Evolutionary conservation across 768 basidiomycete species (phyloP).

Genomic region (Glaciozyma antarctica): DNA sequence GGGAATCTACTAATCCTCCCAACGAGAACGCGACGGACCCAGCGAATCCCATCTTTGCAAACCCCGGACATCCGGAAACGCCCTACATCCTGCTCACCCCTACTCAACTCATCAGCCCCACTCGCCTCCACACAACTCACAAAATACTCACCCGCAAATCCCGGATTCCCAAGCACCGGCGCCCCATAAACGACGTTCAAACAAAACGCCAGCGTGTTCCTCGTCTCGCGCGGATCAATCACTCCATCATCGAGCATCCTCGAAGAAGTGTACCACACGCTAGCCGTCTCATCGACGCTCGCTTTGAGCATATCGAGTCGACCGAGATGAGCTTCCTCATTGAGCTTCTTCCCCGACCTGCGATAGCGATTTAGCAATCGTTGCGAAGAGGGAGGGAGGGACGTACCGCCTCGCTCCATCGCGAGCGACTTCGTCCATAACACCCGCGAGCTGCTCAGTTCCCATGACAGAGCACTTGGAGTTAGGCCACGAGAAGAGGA

Average conservation of each 20-base stretch:
- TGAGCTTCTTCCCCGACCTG: background rate
- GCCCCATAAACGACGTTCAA: background rate
- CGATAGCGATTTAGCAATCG: background rate
- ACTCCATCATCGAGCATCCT: background rate
- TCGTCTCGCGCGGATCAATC: background rate
- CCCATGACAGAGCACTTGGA: conserved; percentile 4
- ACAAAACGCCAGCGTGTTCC: conserved; percentile 1
- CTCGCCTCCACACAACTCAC: too few relatives aligned
- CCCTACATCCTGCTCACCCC: too few relatives aligned
- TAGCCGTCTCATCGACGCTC: background rate
- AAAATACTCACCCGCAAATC: too few relatives aligned
- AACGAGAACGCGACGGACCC: too few relatives aligned
- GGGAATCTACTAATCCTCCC: too few relatives aligned
- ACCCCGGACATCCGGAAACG: too few relatives aligned
- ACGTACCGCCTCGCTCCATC: background rate
- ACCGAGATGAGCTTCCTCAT: background rate
- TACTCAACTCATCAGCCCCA: too few relatives aligned
- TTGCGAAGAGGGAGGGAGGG: background rate
- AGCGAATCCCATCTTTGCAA: too few relatives aligned
- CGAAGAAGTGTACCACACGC: background rate
- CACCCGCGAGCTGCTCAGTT: conserved; percentile 3
- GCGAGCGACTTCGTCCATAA: conserved; percentile 1
- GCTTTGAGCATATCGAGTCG: background rate
- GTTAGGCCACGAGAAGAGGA: conserved; percentile 5
- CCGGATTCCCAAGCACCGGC: background rate